A percentile compares a stretch with the other conserved stretches of the same genome.
Conservation (phyloP, 345 rosid genomes). For the Salix udensis region DNA sequence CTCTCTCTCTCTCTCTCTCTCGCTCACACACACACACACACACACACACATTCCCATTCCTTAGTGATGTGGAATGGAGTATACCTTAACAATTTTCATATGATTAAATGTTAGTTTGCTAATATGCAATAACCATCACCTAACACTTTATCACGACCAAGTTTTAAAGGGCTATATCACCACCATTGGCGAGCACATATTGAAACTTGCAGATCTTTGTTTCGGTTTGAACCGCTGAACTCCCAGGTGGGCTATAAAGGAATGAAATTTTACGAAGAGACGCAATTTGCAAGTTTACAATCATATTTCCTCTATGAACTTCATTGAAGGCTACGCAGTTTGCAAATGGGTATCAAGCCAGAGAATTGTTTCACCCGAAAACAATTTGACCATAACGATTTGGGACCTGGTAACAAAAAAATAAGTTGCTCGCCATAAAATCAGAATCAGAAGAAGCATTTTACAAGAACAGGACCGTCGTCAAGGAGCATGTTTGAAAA, state of each 20-base stretch:
- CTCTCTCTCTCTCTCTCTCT: too few relatives aligned
- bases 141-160: not conserved
- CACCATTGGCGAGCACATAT: not conserved
- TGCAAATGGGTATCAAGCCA: not conserved
- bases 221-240: not conserved
- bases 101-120: not conserved
- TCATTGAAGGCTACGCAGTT: not conserved
- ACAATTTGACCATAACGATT: too few relatives aligned
- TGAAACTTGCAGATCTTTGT: not conserved
- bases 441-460: not conserved
- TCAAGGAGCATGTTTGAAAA: not conserved
- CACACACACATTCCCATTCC: not conserved
- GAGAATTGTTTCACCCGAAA: not conserved
- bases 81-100: too few relatives aligned
- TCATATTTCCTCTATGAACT: not conserved
- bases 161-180: too few relatives aligned
- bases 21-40: too few relatives aligned
- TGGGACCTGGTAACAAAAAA: not conserved
- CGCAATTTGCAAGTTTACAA: not conserved
- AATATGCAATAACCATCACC: not conserved
- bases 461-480: not conserved
- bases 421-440: not conserved
- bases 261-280: not conserved
- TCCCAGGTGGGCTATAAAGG: not conserved
- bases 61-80: not conserved